Base-by-base conservation (phyloP, 495 filamentous ascomycete genomes). In the Peziza echinospora region DNA sequence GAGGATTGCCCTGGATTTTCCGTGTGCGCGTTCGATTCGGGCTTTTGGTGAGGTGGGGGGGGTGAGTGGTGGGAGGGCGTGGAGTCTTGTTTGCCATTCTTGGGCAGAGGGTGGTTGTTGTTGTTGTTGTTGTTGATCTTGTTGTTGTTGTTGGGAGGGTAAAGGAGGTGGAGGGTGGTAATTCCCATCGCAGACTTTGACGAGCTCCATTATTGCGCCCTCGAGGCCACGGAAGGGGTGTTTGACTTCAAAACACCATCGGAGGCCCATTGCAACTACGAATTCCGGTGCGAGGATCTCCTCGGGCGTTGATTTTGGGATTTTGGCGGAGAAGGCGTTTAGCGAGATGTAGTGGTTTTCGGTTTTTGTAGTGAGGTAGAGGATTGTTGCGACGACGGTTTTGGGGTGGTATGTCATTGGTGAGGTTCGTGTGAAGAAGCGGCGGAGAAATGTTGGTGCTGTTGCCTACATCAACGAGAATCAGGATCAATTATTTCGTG, bases 401-500 rank as follows among this genome's bases (percentile, higher is more conserved):
- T 80, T 79, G 0, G 85, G 86, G 50, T 84, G 81, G 60, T 94
- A 92, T 28, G 86, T 93, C 79, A 96, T 87, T 47, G 82, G 74
- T 26, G 81, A 89, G 63, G 93, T 93, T 49, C 78, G 82, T 21
- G 93, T 71, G 64, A 94, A 97, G 69, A 97, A 94, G 47, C 89
- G 80, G 45, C 80, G 77, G 40, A 96, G 73, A 62, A 85, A 94
- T 62, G 87, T 81, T 39, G 89, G 78, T 24, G 84, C 84, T 24
- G 91, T 97, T 6, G 85, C 82, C 73, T n/a, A 51, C n/a, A n/a
- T n/a, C n/a, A n/a, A n/a, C n/a, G n/a, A n/a, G n/a, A n/a, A n/a
- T n/a, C n/a, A n/a, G n/a, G n/a, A n/a, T n/a, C n/a, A n/a, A n/a
- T n/a, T n/a, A n/a, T n/a, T n/a, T n/a, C n/a, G n/a, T n/a, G n/a